phyloP scores from a whole-genome alignment of 2,329 filamentous ascomycete species.

The Aspergillus sergii region DNA sequence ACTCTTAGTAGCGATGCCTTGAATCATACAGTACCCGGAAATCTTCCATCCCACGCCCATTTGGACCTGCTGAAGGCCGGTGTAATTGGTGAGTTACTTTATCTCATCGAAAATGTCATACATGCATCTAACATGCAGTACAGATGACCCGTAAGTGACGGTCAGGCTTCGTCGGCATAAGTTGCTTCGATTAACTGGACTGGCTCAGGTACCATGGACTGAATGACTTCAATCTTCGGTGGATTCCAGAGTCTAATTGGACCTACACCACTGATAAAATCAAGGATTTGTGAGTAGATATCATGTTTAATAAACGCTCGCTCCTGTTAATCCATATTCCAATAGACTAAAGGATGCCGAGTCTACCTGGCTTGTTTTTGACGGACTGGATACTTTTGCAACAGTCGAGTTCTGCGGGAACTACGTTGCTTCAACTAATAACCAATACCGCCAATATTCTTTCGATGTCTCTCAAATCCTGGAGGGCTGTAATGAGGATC shows the following conservation, averaged over 20 bases:
- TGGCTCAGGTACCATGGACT: conserved; percentile 52
- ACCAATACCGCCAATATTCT: conserved; percentile 65
- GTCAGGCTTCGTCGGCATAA: too few species aligned
- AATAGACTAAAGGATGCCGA: conserved; percentile 32
- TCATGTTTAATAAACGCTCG: not conserved
- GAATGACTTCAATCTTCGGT: conserved; percentile 63
- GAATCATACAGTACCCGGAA: conserved; percentile 57
- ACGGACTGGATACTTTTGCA: conserved; percentile 65
- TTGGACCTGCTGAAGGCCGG: conserved; percentile 58
- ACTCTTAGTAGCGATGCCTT: conserved; percentile 48
- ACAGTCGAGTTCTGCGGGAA: conserved; percentile 59
- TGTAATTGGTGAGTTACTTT: conserved; percentile 53
- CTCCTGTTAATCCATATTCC: too few species aligned
- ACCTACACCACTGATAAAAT: conserved; percentile 59
- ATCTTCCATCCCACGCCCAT: conserved; percentile 61
- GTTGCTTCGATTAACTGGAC: not conserved
- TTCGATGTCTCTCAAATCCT: conserved; percentile 59
- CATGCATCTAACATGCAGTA: not conserved
- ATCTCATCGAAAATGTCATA: not conserved
- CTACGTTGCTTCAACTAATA: conserved; percentile 59
- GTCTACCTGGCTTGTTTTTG: conserved; percentile 60
- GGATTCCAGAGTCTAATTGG: conserved; percentile 63
- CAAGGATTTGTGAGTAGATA: conserved; percentile 39
- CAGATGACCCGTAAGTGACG: conserved; percentile 38
- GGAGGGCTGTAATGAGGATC: conserved; percentile 41